These are phyloP conservation scores for Haberlea rhodopensis DNA, from an alignment of 257 asterid genomes.

Conservation along the genomic window DNA sequence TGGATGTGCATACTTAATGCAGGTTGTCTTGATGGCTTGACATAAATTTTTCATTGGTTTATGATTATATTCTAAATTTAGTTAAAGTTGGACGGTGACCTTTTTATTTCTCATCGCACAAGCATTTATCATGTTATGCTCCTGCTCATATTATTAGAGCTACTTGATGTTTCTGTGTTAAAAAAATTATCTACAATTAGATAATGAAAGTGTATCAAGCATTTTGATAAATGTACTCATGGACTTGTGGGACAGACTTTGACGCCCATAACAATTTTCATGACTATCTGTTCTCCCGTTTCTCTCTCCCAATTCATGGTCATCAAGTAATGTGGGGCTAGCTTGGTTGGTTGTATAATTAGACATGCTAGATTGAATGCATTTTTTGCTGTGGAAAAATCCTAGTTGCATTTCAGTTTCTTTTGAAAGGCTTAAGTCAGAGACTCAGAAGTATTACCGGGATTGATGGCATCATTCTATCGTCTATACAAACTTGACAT, in stretches of 20 bases:
- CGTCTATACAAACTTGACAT: not conserved
- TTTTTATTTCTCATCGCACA: not conserved
- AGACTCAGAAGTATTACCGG: not conserved
- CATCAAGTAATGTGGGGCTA: not conserved
- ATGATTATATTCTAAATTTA: constrained; percentile 17
- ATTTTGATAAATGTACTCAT: not conserved
- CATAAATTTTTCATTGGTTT: constrained; percentile 10
- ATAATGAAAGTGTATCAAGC: not conserved
- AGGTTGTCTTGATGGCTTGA: constrained; percentile 55
- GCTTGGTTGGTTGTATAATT: not conserved
- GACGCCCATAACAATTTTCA: not conserved
- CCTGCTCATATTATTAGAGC: not conserved
- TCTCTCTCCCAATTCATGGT: not conserved
- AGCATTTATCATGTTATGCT: not conserved
- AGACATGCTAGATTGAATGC: not conserved
- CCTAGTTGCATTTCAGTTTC: not conserved
- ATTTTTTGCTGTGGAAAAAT: not conserved
- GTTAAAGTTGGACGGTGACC: constrained; percentile 10
- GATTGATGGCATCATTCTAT: not conserved
- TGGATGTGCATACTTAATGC: constrained; percentile 97
- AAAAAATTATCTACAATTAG: not conserved
- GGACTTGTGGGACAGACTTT: not conserved
- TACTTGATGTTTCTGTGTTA: not conserved
- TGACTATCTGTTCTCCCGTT: not conserved
- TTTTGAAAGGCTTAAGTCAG: not conserved